Percentiles rank a stretch among this genome's conserved stretches.
Conservation (phyloP, 257 asterid species). For the Nicotiana obtusifolia region DNA sequence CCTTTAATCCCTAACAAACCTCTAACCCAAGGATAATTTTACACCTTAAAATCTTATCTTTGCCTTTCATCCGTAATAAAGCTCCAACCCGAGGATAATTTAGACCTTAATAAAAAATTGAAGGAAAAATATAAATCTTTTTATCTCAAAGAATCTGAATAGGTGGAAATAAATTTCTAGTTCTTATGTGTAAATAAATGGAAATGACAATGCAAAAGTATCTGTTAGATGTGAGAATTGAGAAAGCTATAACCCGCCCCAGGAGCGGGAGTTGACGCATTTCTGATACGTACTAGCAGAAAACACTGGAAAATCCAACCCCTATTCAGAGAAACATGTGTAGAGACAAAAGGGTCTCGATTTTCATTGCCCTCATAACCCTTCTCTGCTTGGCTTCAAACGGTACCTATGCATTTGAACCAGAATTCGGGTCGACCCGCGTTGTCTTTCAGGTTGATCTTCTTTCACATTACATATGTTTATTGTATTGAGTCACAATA, state of each 20-base stretch:
- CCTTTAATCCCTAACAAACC: too few species aligned
- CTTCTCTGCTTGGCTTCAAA: constrained; percentile 24
- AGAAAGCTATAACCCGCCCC: background rate
- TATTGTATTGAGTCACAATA: background rate
- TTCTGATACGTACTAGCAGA: background rate
- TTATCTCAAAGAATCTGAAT: too few species aligned
- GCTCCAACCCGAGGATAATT: too few species aligned
- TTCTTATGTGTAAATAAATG: too few species aligned
- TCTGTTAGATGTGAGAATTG: background rate
- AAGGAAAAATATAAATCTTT: too few species aligned
- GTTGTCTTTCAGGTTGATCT: constrained; percentile 58
- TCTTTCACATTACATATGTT: background rate
- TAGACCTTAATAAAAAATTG: too few species aligned
- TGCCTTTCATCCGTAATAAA: too few species aligned
- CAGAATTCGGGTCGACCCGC: constrained; percentile 57
- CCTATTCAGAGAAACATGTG: constrained; percentile 38
- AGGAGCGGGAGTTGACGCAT: constrained; percentile 1
- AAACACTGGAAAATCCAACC: constrained; percentile 8
- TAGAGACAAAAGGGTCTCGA: constrained; percentile 20
- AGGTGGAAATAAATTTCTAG: too few species aligned
- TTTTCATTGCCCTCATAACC: constrained; percentile 22
- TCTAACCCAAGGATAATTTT: too few species aligned
- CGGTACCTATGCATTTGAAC: constrained; percentile 35
- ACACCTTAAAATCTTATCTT: too few species aligned
- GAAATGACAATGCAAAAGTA: too few species aligned